Evolutionary conservation across 2,329 filamentous ascomycete species (phyloP), one percentile per base, ranked within the genome.

Genomic region (Verticillium tricorpus): DNA sequence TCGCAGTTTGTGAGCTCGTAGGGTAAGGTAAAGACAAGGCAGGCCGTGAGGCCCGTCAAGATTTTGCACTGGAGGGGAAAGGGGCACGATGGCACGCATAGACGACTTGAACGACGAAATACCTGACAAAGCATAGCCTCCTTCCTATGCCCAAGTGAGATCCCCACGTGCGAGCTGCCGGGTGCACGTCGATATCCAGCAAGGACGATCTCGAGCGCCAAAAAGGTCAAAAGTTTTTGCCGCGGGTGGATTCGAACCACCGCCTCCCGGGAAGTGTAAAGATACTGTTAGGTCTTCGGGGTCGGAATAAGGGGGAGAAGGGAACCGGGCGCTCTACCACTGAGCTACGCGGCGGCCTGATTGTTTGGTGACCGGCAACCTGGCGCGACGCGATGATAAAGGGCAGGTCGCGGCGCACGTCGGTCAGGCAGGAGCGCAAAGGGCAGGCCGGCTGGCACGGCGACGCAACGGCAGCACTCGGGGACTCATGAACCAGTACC

Each of bases 1-100:
- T 61, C 57, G 39, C 60, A 55, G 19, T 59, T 52, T 52, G 45
- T 52, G 19, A 52, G 45, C 45, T 52, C 45, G 11, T 52, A 35
- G 45, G 28, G n/a, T 45, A 52, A n/a, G 8, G 4, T 7, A 9
- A 9, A 25, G 39, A 22, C 19, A 52, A 9, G 19, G 45, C n/a
- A 12, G 37, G 35, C 7, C 14, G 14, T 40, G 14, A 40, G 15
- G 15, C 37, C 15, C 15, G 11, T 11, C 35, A 37, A 15, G 37
- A n/a, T 2, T 17, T 17, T 3, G 5, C 37, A 40, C 15, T 1
- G 45, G 22, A 12, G n/a, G 19, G 19, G 45, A 19, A 52, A 12
- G 22, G 11, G 45, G 19, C 4, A 19, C 17, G 39, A 19, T 11
- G 12, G 45, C 45, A 52, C 22, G 45, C n/a, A 52, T 52, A 52